A percentile compares a stretch with the other conserved stretches of the same genome.
Conservation (phyloP, 2,329 filamentous ascomycete species). For the Lecanoromycetidae sp. region DNA sequence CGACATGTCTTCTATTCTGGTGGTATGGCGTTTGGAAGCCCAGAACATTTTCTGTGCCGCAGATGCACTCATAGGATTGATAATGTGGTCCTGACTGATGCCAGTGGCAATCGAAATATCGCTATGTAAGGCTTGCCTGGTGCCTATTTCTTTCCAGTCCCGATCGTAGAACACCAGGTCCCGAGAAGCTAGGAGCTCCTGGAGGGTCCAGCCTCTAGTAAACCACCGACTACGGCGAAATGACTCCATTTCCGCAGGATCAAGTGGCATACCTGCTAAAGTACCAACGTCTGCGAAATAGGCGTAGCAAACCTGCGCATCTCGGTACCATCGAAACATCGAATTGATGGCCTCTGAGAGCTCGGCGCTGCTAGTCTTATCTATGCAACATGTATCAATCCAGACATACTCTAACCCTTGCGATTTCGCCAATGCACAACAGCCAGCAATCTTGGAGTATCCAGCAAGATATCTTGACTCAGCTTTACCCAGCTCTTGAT, state of each 20-base stretch:
- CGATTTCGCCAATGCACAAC: slow-evolving; percentile 5
- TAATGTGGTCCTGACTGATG: slow-evolving; percentile 8
- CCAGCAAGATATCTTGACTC: not conserved
- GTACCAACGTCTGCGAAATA: slow-evolving; percentile 19
- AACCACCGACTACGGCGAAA: slow-evolving; percentile 12
- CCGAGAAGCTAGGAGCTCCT: slow-evolving; percentile 21
- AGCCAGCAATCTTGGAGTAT: slow-evolving; percentile 9
- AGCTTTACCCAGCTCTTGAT: not conserved
- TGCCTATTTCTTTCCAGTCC: slow-evolving; percentile 21
- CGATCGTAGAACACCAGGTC: slow-evolving; percentile 20
- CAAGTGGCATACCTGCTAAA: no score
- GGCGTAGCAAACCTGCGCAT: slow-evolving; percentile 17
- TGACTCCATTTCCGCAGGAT: not conserved
- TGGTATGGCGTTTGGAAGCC: slow-evolving; percentile 26
- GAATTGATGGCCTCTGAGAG: slow-evolving; percentile 20
- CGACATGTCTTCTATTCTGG: slow-evolving; percentile 23
- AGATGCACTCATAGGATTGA: slow-evolving; percentile 20
- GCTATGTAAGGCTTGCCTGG: slow-evolving; percentile 13
- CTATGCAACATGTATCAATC: slow-evolving; percentile 22
- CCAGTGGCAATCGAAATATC: not conserved
- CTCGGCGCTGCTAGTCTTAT: slow-evolving; percentile 20
- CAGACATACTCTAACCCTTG: slow-evolving; percentile 15
- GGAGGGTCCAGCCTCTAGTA: slow-evolving; percentile 18
- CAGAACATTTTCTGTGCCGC: slow-evolving; percentile 28
- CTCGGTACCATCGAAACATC: slow-evolving; percentile 20